A percentile compares a stretch with the other conserved stretches of the same genome.
phyloP scores from a whole-genome alignment of 1,284 basidiomycete species.

The Grifola frondosa region DNA sequence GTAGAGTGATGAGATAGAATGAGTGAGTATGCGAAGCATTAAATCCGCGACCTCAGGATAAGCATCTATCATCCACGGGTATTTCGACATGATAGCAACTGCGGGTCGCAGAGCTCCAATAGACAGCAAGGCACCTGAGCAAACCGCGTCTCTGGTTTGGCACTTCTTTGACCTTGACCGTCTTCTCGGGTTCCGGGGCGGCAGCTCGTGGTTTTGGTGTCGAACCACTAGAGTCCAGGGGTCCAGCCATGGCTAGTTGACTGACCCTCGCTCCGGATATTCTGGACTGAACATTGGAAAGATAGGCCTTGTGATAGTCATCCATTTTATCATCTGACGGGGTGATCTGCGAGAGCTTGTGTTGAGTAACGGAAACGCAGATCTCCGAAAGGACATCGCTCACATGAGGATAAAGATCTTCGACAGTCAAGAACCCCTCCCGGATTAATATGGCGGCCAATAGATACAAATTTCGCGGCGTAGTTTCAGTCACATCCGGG shows the following conservation, averaged over 20 bases:
- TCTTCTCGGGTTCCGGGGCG: conserved; percentile 45
- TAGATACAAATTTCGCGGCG: conserved; percentile 77
- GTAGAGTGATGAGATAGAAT: conserved; percentile 71
- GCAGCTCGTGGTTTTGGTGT: conserved; percentile 25
- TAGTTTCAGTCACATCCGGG: conserved; percentile 54
- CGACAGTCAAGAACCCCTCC: conserved; percentile 81
- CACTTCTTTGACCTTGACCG: conserved; percentile 46
- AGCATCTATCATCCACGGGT: conserved; percentile 84
- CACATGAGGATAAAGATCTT: conserved; percentile 87
- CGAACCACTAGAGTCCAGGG: conserved; percentile 62
- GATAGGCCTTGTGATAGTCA: conserved; percentile 65
- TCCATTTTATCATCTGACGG: conserved; percentile 79
- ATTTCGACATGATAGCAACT: conserved; percentile 77
- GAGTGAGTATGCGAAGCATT: conserved; percentile 70
- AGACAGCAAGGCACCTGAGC: conserved; percentile 77
- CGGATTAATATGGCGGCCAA: conserved; percentile 88
- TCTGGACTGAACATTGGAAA: conserved; percentile 62
- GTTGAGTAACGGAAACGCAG: background rate
- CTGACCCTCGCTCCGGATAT: conserved; percentile 72
- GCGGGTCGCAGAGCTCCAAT: conserved; percentile 83
- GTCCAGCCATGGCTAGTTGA: conserved; percentile 86
- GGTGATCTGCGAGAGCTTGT: conserved; percentile 50
- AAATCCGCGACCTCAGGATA: conserved; percentile 85
- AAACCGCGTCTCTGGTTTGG: conserved; percentile 85
- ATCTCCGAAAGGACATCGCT: conserved; percentile 20